Conservation (phyloP, 1,139 yeast species). For the Zygoascus hellenicus region DNA sequence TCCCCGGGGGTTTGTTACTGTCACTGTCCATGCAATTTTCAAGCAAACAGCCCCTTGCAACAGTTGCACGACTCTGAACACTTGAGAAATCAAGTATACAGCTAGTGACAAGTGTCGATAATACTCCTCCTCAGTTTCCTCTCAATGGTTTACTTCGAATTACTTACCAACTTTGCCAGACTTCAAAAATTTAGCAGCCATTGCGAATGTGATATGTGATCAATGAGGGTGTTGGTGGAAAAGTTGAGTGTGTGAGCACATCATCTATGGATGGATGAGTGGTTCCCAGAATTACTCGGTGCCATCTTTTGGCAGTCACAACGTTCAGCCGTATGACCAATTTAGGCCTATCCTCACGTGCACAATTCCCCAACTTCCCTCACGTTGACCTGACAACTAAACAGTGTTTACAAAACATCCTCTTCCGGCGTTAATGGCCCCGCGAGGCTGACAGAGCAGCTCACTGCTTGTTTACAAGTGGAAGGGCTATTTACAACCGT, state of each 20-base stretch:
- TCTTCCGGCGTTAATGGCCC: not conserved
- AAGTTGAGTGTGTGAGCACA: conserved; percentile 6
- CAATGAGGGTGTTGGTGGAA: conserved; percentile 8
- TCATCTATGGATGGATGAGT: conserved; percentile 4
- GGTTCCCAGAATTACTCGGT: conserved; percentile 7
- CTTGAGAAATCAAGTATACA: not conserved
- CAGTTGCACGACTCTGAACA: too few species aligned
- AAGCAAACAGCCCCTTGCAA: too few species aligned
- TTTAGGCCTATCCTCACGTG: too few species aligned
- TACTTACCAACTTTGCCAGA: conserved; percentile 99
- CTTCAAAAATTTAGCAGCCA: conserved; percentile 84
- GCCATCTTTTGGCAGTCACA: not conserved
- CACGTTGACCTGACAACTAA: not conserved
- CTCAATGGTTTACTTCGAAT: conserved; percentile 11
- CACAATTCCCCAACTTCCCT: too few species aligned
- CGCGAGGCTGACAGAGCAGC: too few species aligned
- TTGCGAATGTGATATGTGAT: conserved; percentile 13
- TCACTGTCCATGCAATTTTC: not conserved
- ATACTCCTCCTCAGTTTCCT: not conserved
- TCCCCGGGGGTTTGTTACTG: too few species aligned
- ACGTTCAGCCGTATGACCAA: too few species aligned
- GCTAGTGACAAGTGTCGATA: not conserved
- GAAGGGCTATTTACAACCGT: too few species aligned
- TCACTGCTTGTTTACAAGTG: too few species aligned
- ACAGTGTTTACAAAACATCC: conserved; percentile 4